These are phyloP conservation scores for Diaporthe humulicola DNA, from an alignment of 2,329 filamentous ascomycete genomes.

Conservation along the genomic window DNA sequence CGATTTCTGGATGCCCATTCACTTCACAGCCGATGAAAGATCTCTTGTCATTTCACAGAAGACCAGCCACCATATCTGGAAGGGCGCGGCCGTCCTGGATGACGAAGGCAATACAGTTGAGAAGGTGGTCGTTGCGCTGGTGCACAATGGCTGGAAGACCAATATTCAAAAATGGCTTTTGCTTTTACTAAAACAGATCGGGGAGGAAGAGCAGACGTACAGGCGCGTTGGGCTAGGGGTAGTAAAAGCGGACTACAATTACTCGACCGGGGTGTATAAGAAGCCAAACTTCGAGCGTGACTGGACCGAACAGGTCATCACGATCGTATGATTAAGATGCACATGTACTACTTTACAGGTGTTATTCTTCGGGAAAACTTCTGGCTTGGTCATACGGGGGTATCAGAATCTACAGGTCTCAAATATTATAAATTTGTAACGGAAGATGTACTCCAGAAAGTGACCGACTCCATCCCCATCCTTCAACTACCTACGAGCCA, in stretches of 20 bases:
- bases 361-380: no score
- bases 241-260: not conserved
- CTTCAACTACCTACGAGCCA: no score
- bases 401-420: no score
- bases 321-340: not conserved
- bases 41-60: not conserved
- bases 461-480: no score
- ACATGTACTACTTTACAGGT: no score
- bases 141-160: not conserved
- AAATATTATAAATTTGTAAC: no score
- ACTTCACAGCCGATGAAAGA: not conserved
- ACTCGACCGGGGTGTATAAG: no score
- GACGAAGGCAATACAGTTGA: not conserved
- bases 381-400: no score
- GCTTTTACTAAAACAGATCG: not conserved
- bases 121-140: not conserved
- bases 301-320: not conserved
- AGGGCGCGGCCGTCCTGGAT: not conserved
- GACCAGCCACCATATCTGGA: not conserved
- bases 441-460: no score
- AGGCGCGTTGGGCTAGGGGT: not conserved
- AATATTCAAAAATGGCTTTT: not conserved
- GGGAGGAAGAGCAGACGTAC: not conserved
- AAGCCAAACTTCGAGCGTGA: not conserved
- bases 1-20: not conserved